Evolutionary conservation across 2,329 filamentous ascomycete genomes (phyloP), one percentile per base, ranked within the genome.

Genomic region (Blumeria hordei): DNA sequence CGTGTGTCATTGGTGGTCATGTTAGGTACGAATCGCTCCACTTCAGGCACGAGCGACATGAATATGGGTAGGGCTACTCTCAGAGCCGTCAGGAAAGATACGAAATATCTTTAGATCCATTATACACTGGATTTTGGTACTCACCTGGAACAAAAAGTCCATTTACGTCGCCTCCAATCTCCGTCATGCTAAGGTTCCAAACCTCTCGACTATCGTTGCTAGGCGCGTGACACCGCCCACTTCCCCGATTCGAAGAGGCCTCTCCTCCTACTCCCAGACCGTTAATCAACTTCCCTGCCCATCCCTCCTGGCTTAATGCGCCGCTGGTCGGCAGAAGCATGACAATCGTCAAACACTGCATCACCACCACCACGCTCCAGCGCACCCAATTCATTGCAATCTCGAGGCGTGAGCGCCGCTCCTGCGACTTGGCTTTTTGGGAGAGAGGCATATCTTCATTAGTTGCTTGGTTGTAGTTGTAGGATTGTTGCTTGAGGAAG

Each of bases 101-200:
- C 21, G 21, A 28, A 28, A 28, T 28, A 28, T 28, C 21, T 28
- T 28, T 28, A 28, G 2, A 28, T 28, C 21, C 21, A 28, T 28
- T 28, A 28, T 28, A 28, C 21, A 11, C 9, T 12, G 21, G 41
- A 45, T 18, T 16, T 43, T 34, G 8, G 36, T n/a, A 57, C 41
- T 59, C 54, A 66, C 65, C 58, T 32, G 65, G 63, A 36, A 63
- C 56, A 51, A 63, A 66, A 6, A 67, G 43, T 2, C 63, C 64
- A 59, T 66, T 66, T 12, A 66, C 59, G 62, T 67, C 64, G n/a
- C 60, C 64, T 16, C 65, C 65, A 0, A 64, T 65, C 56, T 66
- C 65, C 9, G 61, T 61, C 54, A 59, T 59, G 2, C 37, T 43
- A 16, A 55, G 43, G 10, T 6, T 55, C 53, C 53, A 55, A 18